Percentiles rank a stretch among this genome's conserved stretches.
phyloP scores from a whole-genome alignment of 306 rosid species.

The Ochetophila trinervis region DNA sequence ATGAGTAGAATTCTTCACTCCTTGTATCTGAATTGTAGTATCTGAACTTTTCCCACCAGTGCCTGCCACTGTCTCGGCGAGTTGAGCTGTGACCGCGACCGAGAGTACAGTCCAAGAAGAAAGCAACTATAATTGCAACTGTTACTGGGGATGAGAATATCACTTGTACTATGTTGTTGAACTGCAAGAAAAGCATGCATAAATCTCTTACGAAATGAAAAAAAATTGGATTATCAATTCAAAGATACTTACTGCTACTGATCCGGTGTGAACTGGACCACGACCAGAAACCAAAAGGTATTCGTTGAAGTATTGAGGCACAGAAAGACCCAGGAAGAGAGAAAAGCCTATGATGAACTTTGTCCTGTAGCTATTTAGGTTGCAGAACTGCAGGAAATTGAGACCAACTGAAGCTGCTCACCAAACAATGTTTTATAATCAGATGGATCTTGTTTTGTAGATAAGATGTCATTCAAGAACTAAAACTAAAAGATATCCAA shows the following conservation, averaged over 20 bases:
- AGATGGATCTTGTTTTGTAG: background rate
- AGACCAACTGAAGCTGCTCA: slow-evolving; percentile 76
- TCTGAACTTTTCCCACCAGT: slow-evolving; percentile 83
- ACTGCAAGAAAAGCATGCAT: slow-evolving; percentile 34
- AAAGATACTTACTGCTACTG: slow-evolving; percentile 43
- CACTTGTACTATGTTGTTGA: slow-evolving; percentile 67
- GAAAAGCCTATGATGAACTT: slow-evolving; percentile 74
- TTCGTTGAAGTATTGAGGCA: slow-evolving; percentile 69
- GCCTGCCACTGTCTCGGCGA: slow-evolving; percentile 76
- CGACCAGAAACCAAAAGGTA: slow-evolving; percentile 39
- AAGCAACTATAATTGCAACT: slow-evolving; percentile 58
- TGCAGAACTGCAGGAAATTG: slow-evolving; percentile 75
- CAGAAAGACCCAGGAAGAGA: slow-evolving; percentile 78
- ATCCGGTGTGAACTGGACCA: slow-evolving; percentile 68
- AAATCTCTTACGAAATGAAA: background rate
- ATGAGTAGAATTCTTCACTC: slow-evolving; percentile 65
- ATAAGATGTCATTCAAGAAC: background rate
- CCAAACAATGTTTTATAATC: slow-evolving; percentile 2
- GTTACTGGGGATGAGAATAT: slow-evolving; percentile 80
- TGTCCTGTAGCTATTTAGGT: slow-evolving; percentile 72
- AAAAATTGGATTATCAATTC: slow-evolving; percentile 1
- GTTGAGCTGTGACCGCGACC: slow-evolving; percentile 36
- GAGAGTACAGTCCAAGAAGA: slow-evolving; percentile 55
- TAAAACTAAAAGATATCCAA: background rate
- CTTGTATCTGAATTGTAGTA: slow-evolving; percentile 45